phyloP scores from a whole-genome alignment of 495 filamentous ascomycete species.

The Tuber brumale region DNA sequence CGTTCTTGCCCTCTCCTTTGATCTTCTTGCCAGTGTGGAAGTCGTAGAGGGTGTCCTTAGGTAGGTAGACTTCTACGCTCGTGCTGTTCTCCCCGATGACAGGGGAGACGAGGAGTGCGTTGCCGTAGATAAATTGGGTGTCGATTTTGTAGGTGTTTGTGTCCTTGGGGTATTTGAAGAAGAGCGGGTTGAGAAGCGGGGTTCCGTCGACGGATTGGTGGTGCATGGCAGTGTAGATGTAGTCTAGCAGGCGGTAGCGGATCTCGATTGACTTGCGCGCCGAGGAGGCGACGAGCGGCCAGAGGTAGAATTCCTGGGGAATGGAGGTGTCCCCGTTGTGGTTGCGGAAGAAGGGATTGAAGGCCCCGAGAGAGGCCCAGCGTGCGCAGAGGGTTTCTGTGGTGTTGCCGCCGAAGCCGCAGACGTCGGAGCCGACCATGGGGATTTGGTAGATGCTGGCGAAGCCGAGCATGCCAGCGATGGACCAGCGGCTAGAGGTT shows the following conservation, averaged over 20 bases:
- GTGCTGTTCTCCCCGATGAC: slow-evolving; percentile 60
- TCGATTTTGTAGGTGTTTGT: slow-evolving; percentile 55
- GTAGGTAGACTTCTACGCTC: slow-evolving; percentile 64
- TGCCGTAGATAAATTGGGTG: slow-evolving; percentile 68
- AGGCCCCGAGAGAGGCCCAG: slow-evolving; percentile 76
- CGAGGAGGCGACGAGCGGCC: slow-evolving; percentile 57
- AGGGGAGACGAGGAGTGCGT: slow-evolving; percentile 63
- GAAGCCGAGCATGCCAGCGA: slow-evolving; percentile 65
- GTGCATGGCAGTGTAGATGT: slow-evolving; percentile 72
- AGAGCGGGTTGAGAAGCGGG: slow-evolving; percentile 61
- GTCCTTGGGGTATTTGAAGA: slow-evolving; percentile 66
- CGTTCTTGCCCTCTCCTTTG: slow-evolving; percentile 50
- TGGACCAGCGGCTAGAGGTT: slow-evolving; percentile 49
- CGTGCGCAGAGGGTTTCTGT: slow-evolving; percentile 75
- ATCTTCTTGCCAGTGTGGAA: slow-evolving; percentile 58
- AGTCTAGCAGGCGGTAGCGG: slow-evolving; percentile 70
- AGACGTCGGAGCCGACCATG: slow-evolving; percentile 79
- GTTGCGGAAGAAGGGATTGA: slow-evolving; percentile 77
- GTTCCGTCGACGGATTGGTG: slow-evolving; percentile 59
- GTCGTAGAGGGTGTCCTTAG: slow-evolving; percentile 71
- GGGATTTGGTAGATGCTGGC: slow-evolving; percentile 75
- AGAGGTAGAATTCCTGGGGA: slow-evolving; percentile 75
- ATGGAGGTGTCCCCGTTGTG: slow-evolving; percentile 54
- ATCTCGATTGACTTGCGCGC: slow-evolving; percentile 67
- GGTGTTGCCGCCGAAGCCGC: slow-evolving; percentile 66